A percentile compares a stretch with the other conserved stretches of the same genome.
phyloP scores from a whole-genome alignment of 1,139 yeast genomes.

The Suhomyces taliae region DNA sequence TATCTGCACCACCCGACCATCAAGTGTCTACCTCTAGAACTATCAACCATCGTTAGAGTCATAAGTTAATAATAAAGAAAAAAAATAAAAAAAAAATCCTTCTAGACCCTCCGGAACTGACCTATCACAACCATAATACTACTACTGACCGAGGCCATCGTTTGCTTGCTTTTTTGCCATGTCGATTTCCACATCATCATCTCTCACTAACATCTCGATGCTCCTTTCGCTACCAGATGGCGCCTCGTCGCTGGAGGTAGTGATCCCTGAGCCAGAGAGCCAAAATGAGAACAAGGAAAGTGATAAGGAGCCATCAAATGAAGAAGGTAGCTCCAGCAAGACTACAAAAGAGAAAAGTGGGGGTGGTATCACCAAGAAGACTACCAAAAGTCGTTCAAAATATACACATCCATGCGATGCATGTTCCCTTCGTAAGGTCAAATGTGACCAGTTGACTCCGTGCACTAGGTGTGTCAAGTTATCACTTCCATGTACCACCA shows the following conservation, averaged over 20 bases:
- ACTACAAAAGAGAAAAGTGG: background rate
- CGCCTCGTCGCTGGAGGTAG: too few relatives aligned
- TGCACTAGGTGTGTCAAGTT: slow-evolving; percentile 42
- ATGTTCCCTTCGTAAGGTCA: slow-evolving; percentile 44
- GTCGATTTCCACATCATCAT: slow-evolving; percentile 1
- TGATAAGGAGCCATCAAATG: background rate
- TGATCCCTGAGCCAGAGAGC: too few relatives aligned
- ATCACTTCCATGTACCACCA: slow-evolving; percentile 37
- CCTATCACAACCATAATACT: too few relatives aligned
- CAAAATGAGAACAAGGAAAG: too few relatives aligned
- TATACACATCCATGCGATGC: slow-evolving; percentile 41
- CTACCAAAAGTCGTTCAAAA: slow-evolving; percentile 4
- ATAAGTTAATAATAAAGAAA: too few relatives aligned
- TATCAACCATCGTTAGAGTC: too few relatives aligned
- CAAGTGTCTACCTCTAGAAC: too few relatives aligned
- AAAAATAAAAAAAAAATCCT: too few relatives aligned
- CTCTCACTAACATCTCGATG: background rate
- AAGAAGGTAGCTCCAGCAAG: background rate
- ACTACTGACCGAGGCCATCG: too few relatives aligned
- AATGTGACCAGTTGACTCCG: slow-evolving; percentile 41
- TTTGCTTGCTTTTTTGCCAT: background rate
- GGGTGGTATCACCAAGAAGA: background rate
- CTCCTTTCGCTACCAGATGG: background rate
- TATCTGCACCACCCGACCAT: too few relatives aligned
- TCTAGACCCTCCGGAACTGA: too few relatives aligned